Evolutionary conservation across 257 asterid species (phyloP).

Genomic region (Scutellaria galericulata): DNA sequence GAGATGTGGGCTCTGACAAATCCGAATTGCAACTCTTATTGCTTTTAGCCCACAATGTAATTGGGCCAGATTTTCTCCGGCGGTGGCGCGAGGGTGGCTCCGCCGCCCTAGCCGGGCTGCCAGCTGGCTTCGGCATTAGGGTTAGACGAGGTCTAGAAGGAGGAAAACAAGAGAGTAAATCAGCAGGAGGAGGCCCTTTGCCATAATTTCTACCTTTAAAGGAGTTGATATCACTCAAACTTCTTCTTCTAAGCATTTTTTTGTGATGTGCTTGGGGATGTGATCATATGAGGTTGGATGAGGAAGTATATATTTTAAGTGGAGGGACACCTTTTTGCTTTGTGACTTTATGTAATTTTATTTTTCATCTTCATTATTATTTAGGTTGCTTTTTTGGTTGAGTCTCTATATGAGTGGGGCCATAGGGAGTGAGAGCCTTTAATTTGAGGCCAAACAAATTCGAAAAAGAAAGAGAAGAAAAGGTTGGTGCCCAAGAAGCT

Average conservation of each 20-base stretch:
- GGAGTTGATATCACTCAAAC: slow-evolving; percentile 2
- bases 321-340: slow-evolving; percentile 41
- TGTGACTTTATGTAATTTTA: slow-evolving; percentile 25
- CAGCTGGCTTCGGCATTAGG: slow-evolving; percentile 72
- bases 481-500: slow-evolving; percentile 66
- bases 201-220: slow-evolving; percentile 63
- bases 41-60: slow-evolving; percentile 23
- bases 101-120: slow-evolving; percentile 69
- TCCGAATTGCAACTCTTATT: slow-evolving; percentile 49
- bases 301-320: not conserved
- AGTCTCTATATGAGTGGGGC: slow-evolving; percentile 46
- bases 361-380: slow-evolving; percentile 32
- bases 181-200: slow-evolving; percentile 74
- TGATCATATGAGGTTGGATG: not conserved
- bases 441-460: slow-evolving; percentile 56
- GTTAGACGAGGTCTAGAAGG: slow-evolving; percentile 54
- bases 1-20: slow-evolving; percentile 76
- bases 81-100: slow-evolving; percentile 47
- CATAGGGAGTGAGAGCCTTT: slow-evolving; percentile 50
- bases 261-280: not conserved
- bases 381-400: slow-evolving; percentile 45
- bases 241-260: slow-evolving; percentile 2
- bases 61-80: slow-evolving; percentile 42
- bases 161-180: slow-evolving; percentile 81
- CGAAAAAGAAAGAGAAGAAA: slow-evolving; percentile 37